These are phyloP conservation scores for Aphanomyces euteiches DNA, from an alignment of 352 stramenopile genomes.

Conservation along the genomic window DNA sequence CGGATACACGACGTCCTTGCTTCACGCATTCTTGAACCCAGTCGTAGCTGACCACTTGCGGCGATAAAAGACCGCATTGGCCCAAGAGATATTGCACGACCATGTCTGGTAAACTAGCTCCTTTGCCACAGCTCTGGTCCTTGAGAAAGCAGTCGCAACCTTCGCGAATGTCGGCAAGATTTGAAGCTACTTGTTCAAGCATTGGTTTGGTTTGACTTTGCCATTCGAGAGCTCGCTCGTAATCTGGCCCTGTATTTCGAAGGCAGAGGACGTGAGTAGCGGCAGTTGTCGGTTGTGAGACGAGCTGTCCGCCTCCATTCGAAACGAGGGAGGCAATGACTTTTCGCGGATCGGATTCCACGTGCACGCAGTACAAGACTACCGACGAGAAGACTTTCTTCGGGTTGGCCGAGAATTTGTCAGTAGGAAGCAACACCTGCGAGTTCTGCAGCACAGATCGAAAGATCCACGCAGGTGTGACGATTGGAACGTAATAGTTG, in stretches of 20 bases:
- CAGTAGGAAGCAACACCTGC: conserved; percentile 54
- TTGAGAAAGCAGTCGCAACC: conserved; percentile 4
- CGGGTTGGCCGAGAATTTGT: conserved; percentile 75
- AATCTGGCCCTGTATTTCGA: conserved; percentile 31
- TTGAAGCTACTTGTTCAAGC: not conserved
- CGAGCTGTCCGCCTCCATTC: conserved; percentile 75
- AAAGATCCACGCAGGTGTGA: conserved; percentile 78
- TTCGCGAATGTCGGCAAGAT: not conserved
- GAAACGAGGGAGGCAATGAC: conserved; percentile 75
- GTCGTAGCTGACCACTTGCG: conserved; percentile 64
- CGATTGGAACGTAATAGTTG: conserved; percentile 64
- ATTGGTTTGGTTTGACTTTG: conserved; percentile 14
- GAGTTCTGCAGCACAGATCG: conserved; percentile 52
- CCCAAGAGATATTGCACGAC: conserved; percentile 19
- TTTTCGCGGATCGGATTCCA: conserved; percentile 75
- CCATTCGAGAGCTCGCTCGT: conserved; percentile 24
- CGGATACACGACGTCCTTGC: conserved; percentile 48
- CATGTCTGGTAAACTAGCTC: conserved; percentile 1
- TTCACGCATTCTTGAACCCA: conserved; percentile 82
- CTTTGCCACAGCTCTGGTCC: not conserved
- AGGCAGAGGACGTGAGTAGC: conserved; percentile 71
- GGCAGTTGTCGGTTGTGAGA: conserved; percentile 50
- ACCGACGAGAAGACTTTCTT: conserved; percentile 72
- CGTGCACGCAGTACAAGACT: conserved; percentile 60
- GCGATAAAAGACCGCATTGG: conserved; percentile 32